These are phyloP conservation scores for Monosporozyma solicola DNA, from an alignment of 805 yeast species.

Conservation along the genomic window DNA sequence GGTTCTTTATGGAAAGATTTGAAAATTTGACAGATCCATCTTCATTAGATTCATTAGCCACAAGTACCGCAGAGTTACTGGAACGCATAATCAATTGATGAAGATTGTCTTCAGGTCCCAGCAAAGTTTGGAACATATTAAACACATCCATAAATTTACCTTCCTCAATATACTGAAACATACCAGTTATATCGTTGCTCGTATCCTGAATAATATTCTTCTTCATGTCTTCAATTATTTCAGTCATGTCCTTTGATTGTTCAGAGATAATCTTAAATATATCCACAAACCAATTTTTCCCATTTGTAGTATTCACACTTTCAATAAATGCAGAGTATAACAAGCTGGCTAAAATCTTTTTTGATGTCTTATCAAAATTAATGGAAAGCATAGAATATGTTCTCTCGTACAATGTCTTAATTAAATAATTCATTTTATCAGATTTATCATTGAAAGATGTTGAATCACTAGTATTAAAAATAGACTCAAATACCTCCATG, in stretches of 20 bases:
- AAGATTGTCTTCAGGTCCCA: neutral
- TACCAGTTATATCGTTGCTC: neutral
- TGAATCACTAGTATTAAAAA: slow-evolving; percentile 17
- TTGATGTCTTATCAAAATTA: slow-evolving; percentile 39
- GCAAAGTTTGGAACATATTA: neutral
- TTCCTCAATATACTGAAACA: neutral
- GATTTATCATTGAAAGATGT: neutral
- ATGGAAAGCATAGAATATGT: slow-evolving; percentile 39
- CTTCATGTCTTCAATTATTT: neutral
- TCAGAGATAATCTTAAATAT: neutral
- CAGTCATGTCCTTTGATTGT: neutral
- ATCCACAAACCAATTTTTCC: neutral
- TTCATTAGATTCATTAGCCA: slow-evolving; percentile 51
- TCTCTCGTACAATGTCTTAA: slow-evolving; percentile 36
- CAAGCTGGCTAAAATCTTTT: slow-evolving; percentile 35
- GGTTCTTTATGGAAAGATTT: slow-evolving; percentile 31
- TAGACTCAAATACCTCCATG: slow-evolving; percentile 26
- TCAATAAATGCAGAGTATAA: slow-evolving; percentile 25
- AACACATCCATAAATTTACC: neutral
- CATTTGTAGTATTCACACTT: neutral
- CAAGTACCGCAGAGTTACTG: slow-evolving; percentile 29
- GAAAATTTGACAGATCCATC: slow-evolving; percentile 57
- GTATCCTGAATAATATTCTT: too few relatives aligned
- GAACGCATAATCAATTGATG: neutral
- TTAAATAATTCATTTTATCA: slow-evolving; percentile 28